These are phyloP conservation scores for Candida peoriensis DNA, from an alignment of 805 yeast genomes.

Conservation along the genomic window DNA sequence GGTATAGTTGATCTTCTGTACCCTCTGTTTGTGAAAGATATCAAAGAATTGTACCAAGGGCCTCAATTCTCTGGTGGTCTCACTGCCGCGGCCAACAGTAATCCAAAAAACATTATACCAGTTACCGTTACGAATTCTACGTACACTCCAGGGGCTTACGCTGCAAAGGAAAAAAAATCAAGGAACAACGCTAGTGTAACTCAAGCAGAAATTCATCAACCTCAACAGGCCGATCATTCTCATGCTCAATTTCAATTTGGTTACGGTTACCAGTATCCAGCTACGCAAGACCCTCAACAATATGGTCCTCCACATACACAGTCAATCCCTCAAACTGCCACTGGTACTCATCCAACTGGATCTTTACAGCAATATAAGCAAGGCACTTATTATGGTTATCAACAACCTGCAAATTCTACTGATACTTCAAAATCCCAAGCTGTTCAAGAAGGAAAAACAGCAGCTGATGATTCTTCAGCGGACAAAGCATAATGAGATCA, in stretches of 20 bases:
- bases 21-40: slow-evolving; percentile 62
- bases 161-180: slow-evolving; percentile 16
- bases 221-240: slow-evolving; percentile 5
- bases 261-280: slow-evolving; percentile 14
- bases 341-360: slow-evolving; percentile 1
- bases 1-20: slow-evolving; percentile 54
- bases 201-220: slow-evolving; percentile 1
- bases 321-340: no score
- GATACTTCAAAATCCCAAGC: neutral
- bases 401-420: slow-evolving; percentile 1
- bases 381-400: slow-evolving; percentile 7
- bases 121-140: slow-evolving; percentile 24
- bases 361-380: slow-evolving; percentile 7
- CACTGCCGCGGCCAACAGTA: slow-evolving; percentile 26
- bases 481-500: no score
- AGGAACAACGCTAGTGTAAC: neutral
- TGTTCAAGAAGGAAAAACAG: slow-evolving; percentile 1
- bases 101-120: slow-evolving; percentile 25
- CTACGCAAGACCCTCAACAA: slow-evolving; percentile 8
- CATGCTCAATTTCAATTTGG: slow-evolving; percentile 7
- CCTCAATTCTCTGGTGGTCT: slow-evolving; percentile 27
- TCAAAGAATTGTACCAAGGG: slow-evolving; percentile 36
- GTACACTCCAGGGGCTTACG: slow-evolving; percentile 18
- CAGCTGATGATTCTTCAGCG: no score
- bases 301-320: slow-evolving; percentile 1